A percentile compares a stretch with the other conserved stretches of the same genome.
These are phyloP conservation scores for Fragaria ananassa DNA, from an alignment of 306 rosid genomes.

Conservation along the genomic window DNA sequence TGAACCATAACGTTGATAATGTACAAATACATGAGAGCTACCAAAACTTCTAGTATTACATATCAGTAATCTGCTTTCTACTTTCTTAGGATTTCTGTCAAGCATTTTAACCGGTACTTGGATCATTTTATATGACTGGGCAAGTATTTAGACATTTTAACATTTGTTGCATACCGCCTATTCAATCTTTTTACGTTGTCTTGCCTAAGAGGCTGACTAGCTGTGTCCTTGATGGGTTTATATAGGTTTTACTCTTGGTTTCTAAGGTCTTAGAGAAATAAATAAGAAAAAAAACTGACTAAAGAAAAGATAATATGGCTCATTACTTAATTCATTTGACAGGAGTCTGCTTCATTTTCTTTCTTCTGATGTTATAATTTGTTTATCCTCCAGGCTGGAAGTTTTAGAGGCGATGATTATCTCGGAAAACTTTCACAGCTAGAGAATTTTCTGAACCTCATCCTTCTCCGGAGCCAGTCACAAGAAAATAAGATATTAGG, in stretches of 20 bases:
- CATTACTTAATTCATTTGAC: not conserved
- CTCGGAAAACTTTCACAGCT: slow-evolving; percentile 59
- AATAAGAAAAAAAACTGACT: not conserved
- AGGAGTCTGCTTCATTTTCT: not conserved
- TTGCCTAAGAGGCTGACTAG: not conserved
- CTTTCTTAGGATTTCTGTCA: not conserved
- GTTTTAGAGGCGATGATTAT: slow-evolving; percentile 46
- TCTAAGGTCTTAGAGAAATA: not conserved
- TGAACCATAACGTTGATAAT: not conserved
- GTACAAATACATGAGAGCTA: not conserved
- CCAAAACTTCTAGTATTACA: not conserved
- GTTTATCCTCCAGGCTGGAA: slow-evolving; percentile 64
- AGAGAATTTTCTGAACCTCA: slow-evolving; percentile 67
- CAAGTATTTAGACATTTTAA: not conserved
- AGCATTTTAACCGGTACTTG: not conserved
- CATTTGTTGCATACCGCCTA: not conserved
- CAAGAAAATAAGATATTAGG: slow-evolving; percentile 31
- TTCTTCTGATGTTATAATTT: slow-evolving; percentile 2
- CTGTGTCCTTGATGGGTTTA: not conserved
- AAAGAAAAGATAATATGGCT: not conserved
- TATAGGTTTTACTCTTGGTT: not conserved
- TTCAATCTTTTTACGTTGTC: not conserved
- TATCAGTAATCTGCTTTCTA: not conserved
- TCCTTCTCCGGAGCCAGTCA: slow-evolving; percentile 51
- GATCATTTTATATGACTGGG: not conserved